Percentiles rank a stretch among this genome's conserved stretches.
phyloP scores from a whole-genome alignment of 2,329 filamentous ascomycete species.

The Grosmannia serpens region DNA sequence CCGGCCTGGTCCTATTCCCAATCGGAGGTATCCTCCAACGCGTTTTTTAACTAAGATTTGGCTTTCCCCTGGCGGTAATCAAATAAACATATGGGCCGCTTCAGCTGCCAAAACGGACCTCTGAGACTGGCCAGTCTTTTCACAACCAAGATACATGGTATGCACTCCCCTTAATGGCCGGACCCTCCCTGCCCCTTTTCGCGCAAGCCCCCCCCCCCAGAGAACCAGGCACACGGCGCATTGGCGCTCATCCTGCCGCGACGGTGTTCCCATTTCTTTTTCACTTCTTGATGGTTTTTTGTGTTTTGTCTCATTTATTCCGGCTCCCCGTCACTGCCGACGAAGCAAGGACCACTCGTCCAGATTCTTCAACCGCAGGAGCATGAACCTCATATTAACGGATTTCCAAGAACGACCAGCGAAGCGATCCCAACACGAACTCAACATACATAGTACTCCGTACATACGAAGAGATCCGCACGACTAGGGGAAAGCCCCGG shows the following conservation, averaged over 20 bases:
- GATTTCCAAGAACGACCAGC: background rate
- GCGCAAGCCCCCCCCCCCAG: background rate
- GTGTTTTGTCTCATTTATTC: conserved; percentile 1
- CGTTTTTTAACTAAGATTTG: conserved; percentile 18
- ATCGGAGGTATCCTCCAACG: conserved; percentile 14
- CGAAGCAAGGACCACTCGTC: background rate
- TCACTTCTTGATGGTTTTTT: background rate
- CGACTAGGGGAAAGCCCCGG: background rate
- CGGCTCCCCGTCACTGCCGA: background rate
- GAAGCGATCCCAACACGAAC: background rate
- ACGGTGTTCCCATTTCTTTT: background rate
- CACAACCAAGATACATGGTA: background rate
- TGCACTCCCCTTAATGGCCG: background rate
- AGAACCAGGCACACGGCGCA: conserved; percentile 6
- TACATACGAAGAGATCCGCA: background rate
- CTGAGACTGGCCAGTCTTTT: conserved; percentile 4
- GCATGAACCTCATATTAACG: background rate
- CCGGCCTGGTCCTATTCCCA: conserved; percentile 2
- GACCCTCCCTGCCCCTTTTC: background rate
- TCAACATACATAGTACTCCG: too few relatives aligned
- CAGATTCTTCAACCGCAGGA: background rate
- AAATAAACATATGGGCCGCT: conserved; percentile 21
- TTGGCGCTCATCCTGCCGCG: background rate
- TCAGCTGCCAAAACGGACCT: background rate
- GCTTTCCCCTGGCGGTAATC: conserved; percentile 19